These are phyloP conservation scores for Mikania micrantha DNA, from an alignment of 129 eudicot species.

Conservation along the genomic window DNA sequence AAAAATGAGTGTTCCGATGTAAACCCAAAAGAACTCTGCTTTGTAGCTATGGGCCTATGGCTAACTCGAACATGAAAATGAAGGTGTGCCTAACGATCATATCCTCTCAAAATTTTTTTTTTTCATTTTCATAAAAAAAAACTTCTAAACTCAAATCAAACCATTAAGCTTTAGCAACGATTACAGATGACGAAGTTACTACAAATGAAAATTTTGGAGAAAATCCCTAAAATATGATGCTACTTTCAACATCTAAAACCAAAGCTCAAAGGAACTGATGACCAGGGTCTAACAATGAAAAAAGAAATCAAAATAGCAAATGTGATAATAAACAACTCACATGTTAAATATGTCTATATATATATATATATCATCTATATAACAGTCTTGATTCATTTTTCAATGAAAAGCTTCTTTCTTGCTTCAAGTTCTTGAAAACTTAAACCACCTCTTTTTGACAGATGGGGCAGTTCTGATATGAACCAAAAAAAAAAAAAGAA, in stretches of 20 bases:
- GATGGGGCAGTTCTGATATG: slow-evolving; percentile 59
- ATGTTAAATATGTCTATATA: neutral
- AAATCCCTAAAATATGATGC: neutral
- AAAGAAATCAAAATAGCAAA: neutral
- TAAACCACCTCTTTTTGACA: slow-evolving; percentile 57
- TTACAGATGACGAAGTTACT: neutral
- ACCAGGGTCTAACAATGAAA: neutral
- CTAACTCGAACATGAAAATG: too few species aligned
- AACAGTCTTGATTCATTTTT: neutral
- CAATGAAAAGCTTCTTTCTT: slow-evolving; percentile 20
- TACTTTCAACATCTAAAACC: neutral
- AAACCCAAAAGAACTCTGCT: too few species aligned
- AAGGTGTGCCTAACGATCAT: too few species aligned
- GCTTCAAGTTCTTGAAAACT: slow-evolving; percentile 24
- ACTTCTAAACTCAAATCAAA: too few species aligned
- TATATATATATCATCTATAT: neutral
- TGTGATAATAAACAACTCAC: slow-evolving; percentile 8
- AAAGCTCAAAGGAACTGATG: slow-evolving; percentile 1
- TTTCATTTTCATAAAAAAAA: too few species aligned
- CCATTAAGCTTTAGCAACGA: neutral
- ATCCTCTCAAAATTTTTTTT: too few species aligned
- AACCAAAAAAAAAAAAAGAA: too few species aligned
- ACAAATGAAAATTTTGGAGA: neutral
- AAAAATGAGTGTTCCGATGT: too few species aligned
- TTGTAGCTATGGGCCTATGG: too few species aligned